phyloP scores from a whole-genome alignment of 257 asterid genomes.

The Nicotiana otophora region DNA sequence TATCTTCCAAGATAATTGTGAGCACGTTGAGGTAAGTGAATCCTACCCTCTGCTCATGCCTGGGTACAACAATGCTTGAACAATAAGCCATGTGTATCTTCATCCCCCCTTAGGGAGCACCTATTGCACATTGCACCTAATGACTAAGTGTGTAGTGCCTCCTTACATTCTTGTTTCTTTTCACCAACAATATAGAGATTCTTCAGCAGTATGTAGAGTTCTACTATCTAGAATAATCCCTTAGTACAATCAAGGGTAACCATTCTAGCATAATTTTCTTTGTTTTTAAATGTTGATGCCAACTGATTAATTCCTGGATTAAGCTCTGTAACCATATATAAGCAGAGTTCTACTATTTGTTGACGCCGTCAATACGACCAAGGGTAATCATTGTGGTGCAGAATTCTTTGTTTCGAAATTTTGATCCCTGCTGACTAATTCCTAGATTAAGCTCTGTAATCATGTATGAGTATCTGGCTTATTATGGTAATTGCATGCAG shows the following conservation, averaged over 20 bases:
- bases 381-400: neutral
- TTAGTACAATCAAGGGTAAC: neutral
- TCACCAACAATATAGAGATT: neutral
- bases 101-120: neutral
- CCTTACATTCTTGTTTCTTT: neutral
- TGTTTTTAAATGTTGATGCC: neutral
- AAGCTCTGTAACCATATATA: neutral
- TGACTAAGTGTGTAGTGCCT: neutral
- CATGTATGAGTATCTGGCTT: neutral
- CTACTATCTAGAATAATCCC: neutral
- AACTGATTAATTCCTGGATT: neutral
- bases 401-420: neutral
- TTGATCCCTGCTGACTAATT: neutral
- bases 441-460: neutral
- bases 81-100: neutral
- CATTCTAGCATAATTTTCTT: neutral
- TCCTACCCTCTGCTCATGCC: neutral
- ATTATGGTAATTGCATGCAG: conserved; percentile 34
- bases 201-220: neutral
- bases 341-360: too few relatives aligned
- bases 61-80: neutral
- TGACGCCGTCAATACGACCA: too few relatives aligned
- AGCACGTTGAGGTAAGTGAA: neutral
- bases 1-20: neutral
- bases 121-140: conserved; percentile 1